These are phyloP conservation scores for Cystobasidiaceae sp. DNA, from an alignment of 1,284 basidiomycete genomes.

Conservation along the genomic window DNA sequence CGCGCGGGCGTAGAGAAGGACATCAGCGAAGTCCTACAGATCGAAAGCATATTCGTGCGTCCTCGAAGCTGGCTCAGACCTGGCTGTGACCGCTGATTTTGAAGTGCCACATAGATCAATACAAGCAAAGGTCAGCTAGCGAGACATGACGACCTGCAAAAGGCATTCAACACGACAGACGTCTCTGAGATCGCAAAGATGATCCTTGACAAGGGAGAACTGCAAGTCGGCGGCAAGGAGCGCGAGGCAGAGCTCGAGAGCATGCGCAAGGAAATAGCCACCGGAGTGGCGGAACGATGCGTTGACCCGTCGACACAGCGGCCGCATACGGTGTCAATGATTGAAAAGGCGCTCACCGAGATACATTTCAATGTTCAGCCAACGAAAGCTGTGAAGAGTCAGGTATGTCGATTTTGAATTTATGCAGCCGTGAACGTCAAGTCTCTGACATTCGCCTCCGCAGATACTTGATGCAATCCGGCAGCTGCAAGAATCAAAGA, in stretches of 20 bases:
- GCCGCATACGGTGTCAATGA: slow-evolving; percentile 89
- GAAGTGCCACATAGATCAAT: background rate
- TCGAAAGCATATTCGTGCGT: slow-evolving; percentile 74
- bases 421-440: no score
- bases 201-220: slow-evolving; percentile 92
- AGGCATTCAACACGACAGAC: slow-evolving; percentile 78
- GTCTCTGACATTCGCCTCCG: background rate
- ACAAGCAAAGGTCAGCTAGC: slow-evolving; percentile 78
- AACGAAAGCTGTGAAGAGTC: slow-evolving; percentile 85
- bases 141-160: slow-evolving; percentile 79
- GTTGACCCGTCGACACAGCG: slow-evolving; percentile 85
- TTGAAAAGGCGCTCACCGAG: slow-evolving; percentile 96
- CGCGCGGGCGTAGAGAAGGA: slow-evolving; percentile 87
- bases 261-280: slow-evolving; percentile 86
- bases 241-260: slow-evolving; percentile 80
- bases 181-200: slow-evolving; percentile 73
- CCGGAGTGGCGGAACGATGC: slow-evolving; percentile 87
- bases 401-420: slow-evolving; percentile 53
- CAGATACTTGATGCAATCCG: slow-evolving; percentile 90
- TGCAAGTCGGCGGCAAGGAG: slow-evolving; percentile 97
- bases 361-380: slow-evolving; percentile 85
- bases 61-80: background rate
- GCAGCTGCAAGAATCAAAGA: slow-evolving; percentile 68
- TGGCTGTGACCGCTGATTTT: no score
- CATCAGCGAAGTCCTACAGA: slow-evolving; percentile 93